These are phyloP conservation scores for Auricularia cornea DNA, from an alignment of 768 basidiomycete species.

Conservation along the genomic window DNA sequence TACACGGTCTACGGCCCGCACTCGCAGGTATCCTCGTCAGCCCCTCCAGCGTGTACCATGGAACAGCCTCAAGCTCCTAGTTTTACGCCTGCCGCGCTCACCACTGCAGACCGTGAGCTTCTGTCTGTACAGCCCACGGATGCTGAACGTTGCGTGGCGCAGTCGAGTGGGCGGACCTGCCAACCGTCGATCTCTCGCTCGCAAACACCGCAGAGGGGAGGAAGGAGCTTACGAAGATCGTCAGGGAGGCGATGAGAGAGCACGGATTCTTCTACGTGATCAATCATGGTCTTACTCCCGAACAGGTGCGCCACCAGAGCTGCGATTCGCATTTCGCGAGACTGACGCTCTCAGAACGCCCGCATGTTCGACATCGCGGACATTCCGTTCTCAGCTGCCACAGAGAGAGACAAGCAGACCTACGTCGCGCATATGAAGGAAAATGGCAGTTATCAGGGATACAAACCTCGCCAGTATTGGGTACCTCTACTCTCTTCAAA, in stretches of 20 bases:
- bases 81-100: background rate
- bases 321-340: background rate
- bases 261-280: constrained; percentile 32
- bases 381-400: constrained; percentile 24
- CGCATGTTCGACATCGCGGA: constrained; percentile 26
- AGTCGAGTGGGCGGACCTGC: constrained; percentile 32
- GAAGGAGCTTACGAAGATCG: constrained; percentile 19
- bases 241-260: constrained; percentile 23
- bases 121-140: constrained; percentile 11
- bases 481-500: no score
- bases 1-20: no score
- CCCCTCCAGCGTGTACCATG: no score
- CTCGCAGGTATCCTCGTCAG: no score
- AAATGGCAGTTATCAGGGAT: constrained; percentile 27
- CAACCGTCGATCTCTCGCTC: constrained; percentile 27
- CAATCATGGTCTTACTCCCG: constrained; percentile 22
- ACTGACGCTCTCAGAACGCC: constrained; percentile 14
- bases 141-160: background rate
- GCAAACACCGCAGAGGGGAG: constrained; percentile 31
- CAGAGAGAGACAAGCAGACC: constrained; percentile 24
- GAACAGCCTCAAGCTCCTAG: background rate
- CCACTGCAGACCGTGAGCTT: background rate
- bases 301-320: constrained; percentile 13
- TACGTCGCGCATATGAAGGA: constrained; percentile 26
- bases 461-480: constrained; percentile 18